A percentile compares a stretch with the other conserved stretches of the same genome.
phyloP scores from a whole-genome alignment of 2,329 filamentous ascomycete species.

The Colletotrichum sp. region DNA sequence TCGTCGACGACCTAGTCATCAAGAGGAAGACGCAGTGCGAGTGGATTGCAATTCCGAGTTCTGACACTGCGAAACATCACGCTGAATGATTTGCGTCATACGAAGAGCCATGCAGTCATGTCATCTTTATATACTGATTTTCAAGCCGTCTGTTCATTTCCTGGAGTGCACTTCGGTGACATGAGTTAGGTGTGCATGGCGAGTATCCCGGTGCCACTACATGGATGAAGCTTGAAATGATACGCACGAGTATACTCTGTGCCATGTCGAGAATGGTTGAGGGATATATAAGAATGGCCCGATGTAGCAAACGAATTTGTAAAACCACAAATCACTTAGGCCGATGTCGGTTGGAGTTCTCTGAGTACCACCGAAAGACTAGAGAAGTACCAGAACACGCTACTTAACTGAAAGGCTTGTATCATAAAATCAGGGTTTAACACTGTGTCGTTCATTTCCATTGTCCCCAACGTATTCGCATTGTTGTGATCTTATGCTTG shows the following conservation, averaged over 20 bases:
- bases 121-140: fast-evolving
- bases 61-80: no score
- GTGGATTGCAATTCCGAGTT: no score
- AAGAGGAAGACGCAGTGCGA: neutral
- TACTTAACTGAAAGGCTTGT: neutral
- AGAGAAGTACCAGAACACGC: neutral
- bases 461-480: neutral
- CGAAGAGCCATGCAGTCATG: neutral
- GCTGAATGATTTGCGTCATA: neutral
- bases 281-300: neutral
- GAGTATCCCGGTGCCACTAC: no score
- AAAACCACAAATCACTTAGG: neutral
- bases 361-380: neutral
- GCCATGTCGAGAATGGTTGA: neutral
- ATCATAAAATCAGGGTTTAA: neutral
- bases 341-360: neutral
- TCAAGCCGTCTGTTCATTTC: fast-evolving
- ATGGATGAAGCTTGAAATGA: neutral
- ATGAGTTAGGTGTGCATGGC: no score
- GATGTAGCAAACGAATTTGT: neutral
- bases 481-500: fast-evolving
- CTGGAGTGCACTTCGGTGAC: fast-evolving
- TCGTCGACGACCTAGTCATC: neutral
- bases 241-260: neutral
- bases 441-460: neutral